Conservation (phyloP, 148 eudicot species). For the Pharnaceum exiguum region DNA sequence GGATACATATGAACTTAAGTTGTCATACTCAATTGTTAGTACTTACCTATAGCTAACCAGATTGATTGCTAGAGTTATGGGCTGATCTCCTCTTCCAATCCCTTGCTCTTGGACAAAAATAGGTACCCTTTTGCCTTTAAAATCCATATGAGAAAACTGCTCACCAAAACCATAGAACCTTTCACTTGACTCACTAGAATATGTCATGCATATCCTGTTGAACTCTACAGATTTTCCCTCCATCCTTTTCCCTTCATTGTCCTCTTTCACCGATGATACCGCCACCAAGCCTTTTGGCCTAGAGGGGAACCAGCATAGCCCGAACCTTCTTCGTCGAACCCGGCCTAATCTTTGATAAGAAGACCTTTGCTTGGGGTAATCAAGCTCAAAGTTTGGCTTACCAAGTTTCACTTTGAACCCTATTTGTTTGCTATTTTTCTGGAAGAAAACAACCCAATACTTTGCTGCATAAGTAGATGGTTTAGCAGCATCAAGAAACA, state of each 20-base stretch:
- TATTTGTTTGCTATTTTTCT: constrained; percentile 60
- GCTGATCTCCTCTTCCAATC: constrained; percentile 99
- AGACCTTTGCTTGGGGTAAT: constrained; percentile 9
- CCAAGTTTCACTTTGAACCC: constrained; percentile 74
- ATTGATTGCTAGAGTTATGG: constrained; percentile 89
- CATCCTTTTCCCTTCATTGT: constrained; percentile 33
- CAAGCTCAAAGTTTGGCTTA: constrained; percentile 36
- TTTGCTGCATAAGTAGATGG: constrained; percentile 34
- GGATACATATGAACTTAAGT: not conserved
- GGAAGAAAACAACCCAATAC: constrained; percentile 70
- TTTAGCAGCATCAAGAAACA: constrained; percentile 17
- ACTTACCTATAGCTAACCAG: constrained; percentile 86
- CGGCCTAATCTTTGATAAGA: constrained; percentile 21
- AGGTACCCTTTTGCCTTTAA: constrained; percentile 92
- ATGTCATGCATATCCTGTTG: constrained; percentile 69
- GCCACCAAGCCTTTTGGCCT: constrained; percentile 33
- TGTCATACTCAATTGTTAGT: constrained; percentile 13
- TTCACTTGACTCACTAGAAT: constrained; percentile 72
- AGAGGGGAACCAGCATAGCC: constrained; percentile 25
- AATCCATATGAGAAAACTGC: constrained; percentile 92
- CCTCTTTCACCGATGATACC: constrained; percentile 29
- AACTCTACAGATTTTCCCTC: constrained; percentile 24
- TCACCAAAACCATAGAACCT: constrained; percentile 93
- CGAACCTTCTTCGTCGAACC: constrained; percentile 26
- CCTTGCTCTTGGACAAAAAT: constrained; percentile 98